A percentile compares a stretch with the other conserved stretches of the same genome.
Conservation (phyloP, 768 basidiomycete genomes). For the Collybiopsis confluens region DNA sequence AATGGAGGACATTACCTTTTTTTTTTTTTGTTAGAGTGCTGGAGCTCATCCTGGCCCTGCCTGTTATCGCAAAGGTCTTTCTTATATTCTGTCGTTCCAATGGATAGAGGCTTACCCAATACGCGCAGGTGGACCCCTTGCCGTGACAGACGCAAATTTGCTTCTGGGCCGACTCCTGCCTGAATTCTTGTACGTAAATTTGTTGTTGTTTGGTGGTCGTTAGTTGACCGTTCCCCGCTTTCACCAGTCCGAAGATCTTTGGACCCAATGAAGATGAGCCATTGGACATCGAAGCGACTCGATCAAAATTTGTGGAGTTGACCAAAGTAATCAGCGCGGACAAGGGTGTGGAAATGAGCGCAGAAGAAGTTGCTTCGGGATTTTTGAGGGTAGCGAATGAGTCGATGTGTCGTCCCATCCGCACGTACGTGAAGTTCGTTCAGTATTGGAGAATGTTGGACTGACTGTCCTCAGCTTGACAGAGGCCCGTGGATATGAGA, state of each 20-base stretch:
- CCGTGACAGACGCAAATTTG: conserved; percentile 51
- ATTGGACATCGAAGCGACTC: conserved; percentile 29
- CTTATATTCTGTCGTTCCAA: too few relatives aligned
- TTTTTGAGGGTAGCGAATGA: conserved; percentile 74
- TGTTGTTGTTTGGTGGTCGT: too few relatives aligned
- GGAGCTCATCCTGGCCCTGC: conserved; percentile 13
- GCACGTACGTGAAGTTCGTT: conserved; percentile 24
- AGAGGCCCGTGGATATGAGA: conserved; percentile 83
- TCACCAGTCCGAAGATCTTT: conserved; percentile 39
- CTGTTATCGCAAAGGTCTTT: conserved; percentile 8
- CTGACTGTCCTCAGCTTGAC: conserved; percentile 42
- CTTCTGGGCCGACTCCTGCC: conserved; percentile 85
- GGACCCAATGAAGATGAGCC: conserved; percentile 35
- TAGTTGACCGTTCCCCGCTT: not conserved
- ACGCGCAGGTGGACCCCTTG: conserved; percentile 63
- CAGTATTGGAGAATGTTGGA: not conserved
- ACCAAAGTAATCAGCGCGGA: conserved; percentile 4
- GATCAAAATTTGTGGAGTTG: not conserved
- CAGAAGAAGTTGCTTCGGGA: conserved; percentile 39
- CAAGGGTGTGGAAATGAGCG: conserved; percentile 47
- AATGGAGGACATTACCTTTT: not conserved
- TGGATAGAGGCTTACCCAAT: not conserved
- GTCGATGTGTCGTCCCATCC: conserved; percentile 68
- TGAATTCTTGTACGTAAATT: conserved; percentile 54
- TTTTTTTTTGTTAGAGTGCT: conserved; percentile 15